phyloP scores from a whole-genome alignment of 192 early-diverging fungal genomes.

The Diversispora epigaea region DNA sequence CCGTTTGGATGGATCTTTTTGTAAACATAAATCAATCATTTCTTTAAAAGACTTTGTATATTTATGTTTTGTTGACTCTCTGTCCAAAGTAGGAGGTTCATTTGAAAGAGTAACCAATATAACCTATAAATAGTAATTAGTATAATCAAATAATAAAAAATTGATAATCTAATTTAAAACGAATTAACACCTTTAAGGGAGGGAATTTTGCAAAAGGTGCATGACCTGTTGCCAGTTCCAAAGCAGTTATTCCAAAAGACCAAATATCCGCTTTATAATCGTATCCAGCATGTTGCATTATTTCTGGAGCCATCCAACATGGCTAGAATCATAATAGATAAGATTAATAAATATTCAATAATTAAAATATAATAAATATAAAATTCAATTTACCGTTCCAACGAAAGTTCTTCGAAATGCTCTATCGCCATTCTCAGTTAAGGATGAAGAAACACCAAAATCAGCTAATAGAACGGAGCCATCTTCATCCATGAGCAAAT shows the following conservation, averaged over 20 bases:
- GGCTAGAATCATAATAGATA: constrained; percentile 33
- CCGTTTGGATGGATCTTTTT: constrained; percentile 75
- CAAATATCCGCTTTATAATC: constrained; percentile 91
- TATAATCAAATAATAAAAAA: not conserved
- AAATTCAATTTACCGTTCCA: constrained; percentile 54
- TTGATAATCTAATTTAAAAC: not conserved
- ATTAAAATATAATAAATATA: not conserved
- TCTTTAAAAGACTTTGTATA: constrained; percentile 81
- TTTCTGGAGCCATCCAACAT: constrained; percentile 75
- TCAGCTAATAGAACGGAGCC: constrained; percentile 64
- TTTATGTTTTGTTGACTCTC: constrained; percentile 70
- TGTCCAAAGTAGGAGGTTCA: constrained; percentile 81
- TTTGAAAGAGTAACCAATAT: constrained; percentile 86
- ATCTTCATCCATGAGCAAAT: constrained; percentile 66
- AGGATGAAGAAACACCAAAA: constrained; percentile 69
- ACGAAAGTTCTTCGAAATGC: constrained; percentile 70
- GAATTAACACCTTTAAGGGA: constrained; percentile 66
- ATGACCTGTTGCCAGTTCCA: constrained; percentile 84
- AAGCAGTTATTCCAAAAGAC: constrained; percentile 86
- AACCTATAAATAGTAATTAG: constrained; percentile 49
- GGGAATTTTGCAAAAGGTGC: constrained; percentile 89
- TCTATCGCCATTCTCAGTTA: constrained; percentile 64
- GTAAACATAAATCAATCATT: constrained; percentile 80
- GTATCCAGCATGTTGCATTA: constrained; percentile 91
- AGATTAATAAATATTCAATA: not conserved